Percentiles rank a stretch among this genome's conserved stretches.
Conservation (phyloP, 768 basidiomycete species). For the Collybiopsis confluens region DNA sequence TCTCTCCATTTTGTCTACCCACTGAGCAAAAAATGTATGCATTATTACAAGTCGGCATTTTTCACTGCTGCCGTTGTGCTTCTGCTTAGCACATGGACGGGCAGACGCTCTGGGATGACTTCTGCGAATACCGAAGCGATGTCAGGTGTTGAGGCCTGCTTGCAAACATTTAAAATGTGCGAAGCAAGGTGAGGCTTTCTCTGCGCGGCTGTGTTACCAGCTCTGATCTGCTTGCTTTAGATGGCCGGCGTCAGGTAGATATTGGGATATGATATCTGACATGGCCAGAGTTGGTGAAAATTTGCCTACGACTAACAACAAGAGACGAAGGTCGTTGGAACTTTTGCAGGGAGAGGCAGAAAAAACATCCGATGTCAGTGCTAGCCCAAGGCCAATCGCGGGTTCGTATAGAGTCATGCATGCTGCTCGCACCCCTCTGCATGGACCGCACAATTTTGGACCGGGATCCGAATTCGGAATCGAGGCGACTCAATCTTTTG, state of each 20-base stretch:
- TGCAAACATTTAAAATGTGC: slow-evolving; percentile 42
- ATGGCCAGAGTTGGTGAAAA: slow-evolving; percentile 20
- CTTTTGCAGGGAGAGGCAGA: not conserved
- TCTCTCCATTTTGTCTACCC: slow-evolving; percentile 2
- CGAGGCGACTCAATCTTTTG: not conserved
- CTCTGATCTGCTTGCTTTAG: slow-evolving; percentile 16
- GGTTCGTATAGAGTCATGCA: not conserved
- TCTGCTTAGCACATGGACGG: slow-evolving; percentile 65
- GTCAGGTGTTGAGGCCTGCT: slow-evolving; percentile 56
- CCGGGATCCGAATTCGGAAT: not conserved
- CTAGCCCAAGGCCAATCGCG: not conserved
- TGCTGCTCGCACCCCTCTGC: not conserved
- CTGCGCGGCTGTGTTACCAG: not conserved
- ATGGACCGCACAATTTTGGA: slow-evolving; percentile 1
- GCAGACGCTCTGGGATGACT: slow-evolving; percentile 40
- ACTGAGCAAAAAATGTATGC: slow-evolving; percentile 3
- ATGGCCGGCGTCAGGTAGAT: slow-evolving; percentile 38
- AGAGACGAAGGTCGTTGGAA: slow-evolving; percentile 4
- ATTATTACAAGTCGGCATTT: slow-evolving; percentile 23
- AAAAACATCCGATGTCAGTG: not conserved
- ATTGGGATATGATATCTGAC: slow-evolving; percentile 33
- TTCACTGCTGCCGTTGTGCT: slow-evolving; percentile 49
- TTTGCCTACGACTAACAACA: slow-evolving; percentile 2
- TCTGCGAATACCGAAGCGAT: slow-evolving; percentile 49
- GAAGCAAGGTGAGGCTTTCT: slow-evolving; percentile 31